phyloP scores from a whole-genome alignment of 2,329 filamentous ascomycete species.

The Ophiosphaerella herpotricha region DNA sequence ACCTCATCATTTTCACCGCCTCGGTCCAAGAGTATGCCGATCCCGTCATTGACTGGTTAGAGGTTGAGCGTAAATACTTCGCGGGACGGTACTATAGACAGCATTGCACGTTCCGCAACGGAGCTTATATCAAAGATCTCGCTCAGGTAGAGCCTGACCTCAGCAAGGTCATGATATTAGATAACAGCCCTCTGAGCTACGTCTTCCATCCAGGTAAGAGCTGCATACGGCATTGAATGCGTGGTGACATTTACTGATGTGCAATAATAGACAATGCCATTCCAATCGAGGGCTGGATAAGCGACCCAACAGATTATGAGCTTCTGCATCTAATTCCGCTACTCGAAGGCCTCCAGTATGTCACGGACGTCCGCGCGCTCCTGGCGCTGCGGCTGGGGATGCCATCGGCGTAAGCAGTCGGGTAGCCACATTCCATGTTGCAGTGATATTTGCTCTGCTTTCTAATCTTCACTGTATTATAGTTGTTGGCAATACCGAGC shows the following conservation, averaged over 20 bases:
- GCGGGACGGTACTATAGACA: conserved; percentile 92
- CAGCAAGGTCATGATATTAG: conserved; percentile 97
- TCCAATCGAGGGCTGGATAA: conserved; percentile 99
- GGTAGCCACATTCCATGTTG: conserved; percentile 16
- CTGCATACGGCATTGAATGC: not conserved
- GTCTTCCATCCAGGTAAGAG: conserved; percentile 93
- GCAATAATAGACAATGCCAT: conserved; percentile 84
- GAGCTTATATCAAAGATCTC: conserved; percentile 97
- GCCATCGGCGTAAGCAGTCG: conserved; percentile 39
- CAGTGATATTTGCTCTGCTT: conserved; percentile 18
- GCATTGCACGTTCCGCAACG: conserved; percentile 93
- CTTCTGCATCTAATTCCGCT: conserved; percentile 89
- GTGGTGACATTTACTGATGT: conserved; percentile 16
- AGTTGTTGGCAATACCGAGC: conserved; percentile 29
- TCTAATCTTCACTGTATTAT: conserved; percentile 41
- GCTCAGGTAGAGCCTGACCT: conserved; percentile 95
- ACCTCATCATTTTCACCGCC: conserved; percentile 93
- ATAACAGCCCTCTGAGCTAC: conserved; percentile 97
- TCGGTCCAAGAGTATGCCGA: conserved; percentile 98
- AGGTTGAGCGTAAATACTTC: conserved; percentile 96
- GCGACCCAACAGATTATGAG: conserved; percentile 95
- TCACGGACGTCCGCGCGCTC: conserved; percentile 90
- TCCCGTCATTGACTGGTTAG: conserved; percentile 97
- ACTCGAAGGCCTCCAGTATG: conserved; percentile 92
- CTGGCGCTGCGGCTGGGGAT: conserved; percentile 88